Base-by-base conservation (phyloP, 2,329 filamentous ascomycete genomes). In the Colletotrichum orbiculare region DNA sequence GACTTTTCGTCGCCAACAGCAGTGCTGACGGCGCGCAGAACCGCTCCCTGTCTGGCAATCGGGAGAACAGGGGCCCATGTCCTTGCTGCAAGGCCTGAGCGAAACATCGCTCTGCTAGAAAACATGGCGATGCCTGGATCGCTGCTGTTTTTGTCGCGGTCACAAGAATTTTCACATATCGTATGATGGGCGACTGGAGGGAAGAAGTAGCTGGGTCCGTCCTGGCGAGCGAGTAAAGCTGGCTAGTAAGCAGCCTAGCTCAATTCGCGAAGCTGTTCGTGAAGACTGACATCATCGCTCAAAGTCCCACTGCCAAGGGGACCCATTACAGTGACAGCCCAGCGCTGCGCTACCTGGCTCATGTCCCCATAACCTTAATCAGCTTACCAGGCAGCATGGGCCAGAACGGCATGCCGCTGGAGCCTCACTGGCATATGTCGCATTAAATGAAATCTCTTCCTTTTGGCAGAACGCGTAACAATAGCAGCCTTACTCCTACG, bases 1-100 rank as follows among this genome's bases (percentile, higher is more conserved):
- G 88, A 88, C 68, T 91, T 88, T 71, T 91, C 84, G 69, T 88
- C 87, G 55, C 85, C 87, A 10, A 83, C 77, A 60, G 77, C 73
- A 25, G 79, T 78, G 34, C 78, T 84, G 71, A 49, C n/a, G 12
- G 48, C 48, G 25, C 48, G 38, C 47, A 54, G 48, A 41, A 64
- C 39, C 8, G 41, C 37, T 46, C 46, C 62, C 45, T 45, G 38
- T 37, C 17, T 61, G 17, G 38, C 37, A 39, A 48, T 42, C 45
- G 63, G 52, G 33, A 52, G 52, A 47, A 33, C 41, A 38, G 52
- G 46, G 35, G 15, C 41, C 52, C 62, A 57, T 42, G 52, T 47
- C 38, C 46, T 39, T n/a, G 49, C 53, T 35, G 53, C 43, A 41
- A 49, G 53, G 53, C 56, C 47, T 12, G 53, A 53, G 57, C 53